Conservation (phyloP, 257 asterid genomes). For the Fraxinus anomala region DNA sequence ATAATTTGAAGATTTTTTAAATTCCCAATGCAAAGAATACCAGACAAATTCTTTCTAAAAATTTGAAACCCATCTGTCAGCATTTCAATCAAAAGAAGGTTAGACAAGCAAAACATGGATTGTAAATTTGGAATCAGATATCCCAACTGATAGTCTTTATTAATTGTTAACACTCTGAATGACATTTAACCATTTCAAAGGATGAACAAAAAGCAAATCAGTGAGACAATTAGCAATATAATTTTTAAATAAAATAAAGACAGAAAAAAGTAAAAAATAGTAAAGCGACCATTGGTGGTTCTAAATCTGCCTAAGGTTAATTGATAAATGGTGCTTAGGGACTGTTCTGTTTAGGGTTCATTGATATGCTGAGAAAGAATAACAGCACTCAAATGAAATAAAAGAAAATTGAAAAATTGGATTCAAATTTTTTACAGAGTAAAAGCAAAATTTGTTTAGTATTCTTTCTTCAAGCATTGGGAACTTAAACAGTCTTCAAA, state of each 20-base stretch:
- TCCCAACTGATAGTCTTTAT: background rate
- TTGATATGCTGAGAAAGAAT: background rate
- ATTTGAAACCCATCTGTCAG: constrained; percentile 74
- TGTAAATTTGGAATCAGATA: background rate
- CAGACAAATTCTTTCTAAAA: too few relatives aligned
- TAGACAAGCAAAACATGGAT: background rate
- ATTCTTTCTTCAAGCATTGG: too few relatives aligned
- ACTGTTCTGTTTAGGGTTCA: background rate
- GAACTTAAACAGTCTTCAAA: too few relatives aligned
- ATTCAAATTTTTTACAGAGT: background rate
- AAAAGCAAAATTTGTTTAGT: too few relatives aligned
- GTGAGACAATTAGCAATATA: background rate
- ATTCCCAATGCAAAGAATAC: too few relatives aligned
- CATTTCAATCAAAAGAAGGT: constrained; percentile 13
- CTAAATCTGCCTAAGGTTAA: background rate
- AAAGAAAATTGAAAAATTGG: background rate
- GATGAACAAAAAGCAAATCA: background rate
- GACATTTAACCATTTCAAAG: background rate
- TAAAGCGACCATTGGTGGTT: too few relatives aligned
- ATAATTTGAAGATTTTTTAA: too few relatives aligned
- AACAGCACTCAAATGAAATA: background rate
- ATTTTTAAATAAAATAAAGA: background rate
- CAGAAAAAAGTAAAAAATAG: background rate
- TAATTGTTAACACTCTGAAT: too few relatives aligned
- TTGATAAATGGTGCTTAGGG: background rate